Base-by-base conservation (phyloP, 2,329 filamentous ascomycete genomes). In the Penicillium sp. region DNA sequence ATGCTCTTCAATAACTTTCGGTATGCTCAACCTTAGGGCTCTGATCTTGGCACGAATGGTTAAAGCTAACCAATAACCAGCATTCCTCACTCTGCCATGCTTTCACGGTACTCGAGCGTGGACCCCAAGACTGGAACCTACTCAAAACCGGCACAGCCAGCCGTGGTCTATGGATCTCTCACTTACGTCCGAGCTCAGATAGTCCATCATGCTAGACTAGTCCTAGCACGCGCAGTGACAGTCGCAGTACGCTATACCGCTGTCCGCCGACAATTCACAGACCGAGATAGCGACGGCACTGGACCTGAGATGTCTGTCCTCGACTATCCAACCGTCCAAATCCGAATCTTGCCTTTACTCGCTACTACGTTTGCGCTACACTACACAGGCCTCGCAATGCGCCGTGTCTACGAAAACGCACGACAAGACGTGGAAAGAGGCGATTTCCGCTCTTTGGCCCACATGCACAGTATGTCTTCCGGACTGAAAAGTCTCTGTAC, bases 271-370 rank as follows among this genome's bases (percentile, higher is more conserved):
- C 80, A 83, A 51, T 82, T 82, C 59, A 68, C 68, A 25, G 79
- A 82, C 55, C 75, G 79, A 20, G 80, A 83, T 59, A 73, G 72
- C 14, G 78, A 81, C 54, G 75, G 78, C 14, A 77, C 80, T 56
- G 73, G 72, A 12, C 75, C 74, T 0, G 78, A 80, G 66, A 65
- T 78, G 47, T 68, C 78, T 2, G 80, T 82, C 0, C 69, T 82
- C 6, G 79, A 82, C 58, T 83, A 82, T 57, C 78, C 80, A 2
- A 82, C 81, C 0, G 80, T 83, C 0, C 80, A 82, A 60, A 80
- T 83, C 42, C 73, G 80, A 0, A 78, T 83, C 22, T 59, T 83
- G 8, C 80, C 81, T n/a, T 67, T 82, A 0, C 72, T 83, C 0
- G 80, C 80, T 2, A 81, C 80, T 1, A 76, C 79, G 0, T 82